phyloP scores from a whole-genome alignment of 2,329 filamentous ascomycete genomes.

The Beauveria asiatica region DNA sequence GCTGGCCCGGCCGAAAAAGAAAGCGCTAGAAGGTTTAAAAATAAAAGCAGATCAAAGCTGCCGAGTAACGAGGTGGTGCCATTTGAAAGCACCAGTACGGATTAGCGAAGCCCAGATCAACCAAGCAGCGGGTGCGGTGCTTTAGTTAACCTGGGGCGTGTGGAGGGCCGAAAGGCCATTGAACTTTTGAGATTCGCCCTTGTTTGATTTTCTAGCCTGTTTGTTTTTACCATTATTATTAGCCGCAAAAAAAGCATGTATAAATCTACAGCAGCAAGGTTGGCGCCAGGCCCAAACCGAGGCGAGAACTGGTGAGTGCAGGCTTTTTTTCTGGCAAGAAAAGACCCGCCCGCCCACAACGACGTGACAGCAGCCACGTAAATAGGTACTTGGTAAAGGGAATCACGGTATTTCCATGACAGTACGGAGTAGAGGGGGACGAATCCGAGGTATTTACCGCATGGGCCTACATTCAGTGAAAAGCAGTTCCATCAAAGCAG shows the following conservation, averaged over 20 bases:
- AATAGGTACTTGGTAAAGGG: too few relatives aligned
- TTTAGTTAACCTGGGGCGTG: not conserved
- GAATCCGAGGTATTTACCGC: too few relatives aligned
- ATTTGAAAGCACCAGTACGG: not conserved
- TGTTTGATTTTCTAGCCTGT: not conserved
- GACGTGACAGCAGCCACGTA: not conserved
- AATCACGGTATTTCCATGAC: too few relatives aligned
- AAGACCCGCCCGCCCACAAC: not conserved
- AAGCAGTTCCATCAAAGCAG: not conserved
- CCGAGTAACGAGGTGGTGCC: not conserved
- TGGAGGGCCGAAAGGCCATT: not conserved
- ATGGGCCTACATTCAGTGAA: too few relatives aligned
- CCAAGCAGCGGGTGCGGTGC: not conserved
- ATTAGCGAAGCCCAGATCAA: not conserved
- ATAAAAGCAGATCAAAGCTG: conserved; percentile 1
- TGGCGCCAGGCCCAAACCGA: not conserved
- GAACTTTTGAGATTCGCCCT: not conserved
- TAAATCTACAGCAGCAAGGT: not conserved
- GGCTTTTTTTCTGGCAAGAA: not conserved
- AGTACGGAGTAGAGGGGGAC: too few relatives aligned
- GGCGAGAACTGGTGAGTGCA: not conserved
- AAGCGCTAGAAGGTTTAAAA: not conserved
- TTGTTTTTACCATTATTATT: too few relatives aligned
- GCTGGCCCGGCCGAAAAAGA: too few relatives aligned
- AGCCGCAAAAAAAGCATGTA: not conserved